Evolutionary conservation across 2,329 filamentous ascomycete species (phyloP).

Genomic region (Talaromyces sp.): DNA sequence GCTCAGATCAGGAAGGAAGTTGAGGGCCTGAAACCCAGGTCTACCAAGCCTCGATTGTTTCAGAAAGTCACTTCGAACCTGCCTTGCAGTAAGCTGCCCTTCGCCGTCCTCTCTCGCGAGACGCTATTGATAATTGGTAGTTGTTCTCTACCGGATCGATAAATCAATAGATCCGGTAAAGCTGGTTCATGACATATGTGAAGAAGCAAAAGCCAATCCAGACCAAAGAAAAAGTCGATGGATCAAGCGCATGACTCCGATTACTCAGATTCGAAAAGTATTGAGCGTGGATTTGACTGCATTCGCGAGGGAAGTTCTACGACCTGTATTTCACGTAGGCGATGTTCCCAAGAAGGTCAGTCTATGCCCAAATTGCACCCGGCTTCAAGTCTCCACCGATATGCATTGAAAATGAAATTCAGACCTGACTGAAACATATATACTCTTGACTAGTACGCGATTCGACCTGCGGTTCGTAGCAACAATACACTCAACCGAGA

Average conservation of each 20-base stretch:
- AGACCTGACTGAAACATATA: not conserved
- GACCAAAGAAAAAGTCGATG: conserved; percentile 55
- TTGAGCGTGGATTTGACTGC: conserved; percentile 55
- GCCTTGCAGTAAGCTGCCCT: conserved; percentile 38
- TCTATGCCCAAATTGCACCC: conserved; percentile 9
- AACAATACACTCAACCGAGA: conserved; percentile 57
- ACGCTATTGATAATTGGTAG: conserved; percentile 30
- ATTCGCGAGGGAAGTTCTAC: conserved; percentile 55
- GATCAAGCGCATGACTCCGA: conserved; percentile 59
- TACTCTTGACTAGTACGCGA: conserved; percentile 52
- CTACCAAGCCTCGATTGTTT: conserved; percentile 47
- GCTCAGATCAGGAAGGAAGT: conserved; percentile 59
- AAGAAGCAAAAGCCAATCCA: conserved; percentile 51
- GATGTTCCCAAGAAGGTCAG: conserved; percentile 52
- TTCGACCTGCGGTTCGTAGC: conserved; percentile 59
- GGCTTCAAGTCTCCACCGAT: not conserved
- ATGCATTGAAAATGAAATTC: not conserved
- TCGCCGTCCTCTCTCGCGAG: not conserved
- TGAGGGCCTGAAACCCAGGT: conserved; percentile 49
- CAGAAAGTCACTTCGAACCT: conserved; percentile 53
- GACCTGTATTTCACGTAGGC: conserved; percentile 57
- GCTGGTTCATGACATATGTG: conserved; percentile 58
- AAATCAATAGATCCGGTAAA: conserved; percentile 58
- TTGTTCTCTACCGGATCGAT: conserved; percentile 57
- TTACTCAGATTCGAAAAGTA: conserved; percentile 56